phyloP scores from a whole-genome alignment of 257 asterid species.

The Leonotis leonurus region DNA sequence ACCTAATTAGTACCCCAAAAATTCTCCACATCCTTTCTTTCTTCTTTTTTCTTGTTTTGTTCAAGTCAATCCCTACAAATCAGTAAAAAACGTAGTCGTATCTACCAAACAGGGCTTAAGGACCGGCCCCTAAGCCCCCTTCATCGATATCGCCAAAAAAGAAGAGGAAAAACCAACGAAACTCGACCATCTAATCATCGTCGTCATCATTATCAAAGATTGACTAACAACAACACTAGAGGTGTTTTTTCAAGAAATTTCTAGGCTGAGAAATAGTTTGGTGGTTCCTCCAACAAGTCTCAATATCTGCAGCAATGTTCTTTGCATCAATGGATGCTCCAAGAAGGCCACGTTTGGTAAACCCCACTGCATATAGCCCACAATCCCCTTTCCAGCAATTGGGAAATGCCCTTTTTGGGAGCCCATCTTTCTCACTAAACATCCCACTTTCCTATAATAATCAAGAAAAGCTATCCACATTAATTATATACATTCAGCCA shows the following conservation, averaged over 20 bases:
- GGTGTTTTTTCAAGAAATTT: constrained; percentile 16
- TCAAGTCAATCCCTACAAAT: constrained; percentile 25
- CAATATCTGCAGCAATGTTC: constrained; percentile 65
- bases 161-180: background rate
- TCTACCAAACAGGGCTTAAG: background rate
- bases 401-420: constrained; percentile 85
- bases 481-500: constrained; percentile 5
- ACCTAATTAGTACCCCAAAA: constrained; percentile 27
- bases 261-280: constrained; percentile 22
- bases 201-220: background rate
- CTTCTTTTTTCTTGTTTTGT: background rate
- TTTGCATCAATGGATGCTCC: constrained; percentile 94
- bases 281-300: constrained; percentile 28
- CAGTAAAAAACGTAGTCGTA: too few species aligned
- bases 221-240: too few species aligned
- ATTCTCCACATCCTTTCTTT: constrained; percentile 15
- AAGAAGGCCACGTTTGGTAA: constrained; percentile 95
- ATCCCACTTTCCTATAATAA: constrained; percentile 53
- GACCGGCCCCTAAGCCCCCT: too few species aligned
- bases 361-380: constrained; percentile 92
- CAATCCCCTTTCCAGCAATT: constrained; percentile 92
- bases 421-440: constrained; percentile 83
- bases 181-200: too few species aligned
- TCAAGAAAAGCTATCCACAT: background rate
- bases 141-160: too few species aligned